Conservation (phyloP, 495 filamentous ascomycete species). For the Hypoxylon lenormandii region DNA sequence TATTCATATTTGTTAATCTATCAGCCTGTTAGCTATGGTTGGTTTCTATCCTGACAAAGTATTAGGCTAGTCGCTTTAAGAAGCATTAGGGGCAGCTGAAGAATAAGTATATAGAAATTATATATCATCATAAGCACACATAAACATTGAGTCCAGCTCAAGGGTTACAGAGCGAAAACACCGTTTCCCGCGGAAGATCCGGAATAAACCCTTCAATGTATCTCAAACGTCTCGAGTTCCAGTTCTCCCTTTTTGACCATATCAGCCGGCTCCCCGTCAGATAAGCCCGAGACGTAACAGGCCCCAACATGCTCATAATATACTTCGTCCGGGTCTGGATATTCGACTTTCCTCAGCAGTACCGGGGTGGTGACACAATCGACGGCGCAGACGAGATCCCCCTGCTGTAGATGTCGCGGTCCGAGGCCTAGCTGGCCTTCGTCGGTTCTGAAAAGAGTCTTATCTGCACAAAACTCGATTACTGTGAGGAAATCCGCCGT, state of each 20-base stretch:
- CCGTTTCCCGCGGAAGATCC: too few relatives aligned
- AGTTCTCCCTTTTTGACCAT: slow-evolving; percentile 17
- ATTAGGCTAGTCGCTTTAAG: too few relatives aligned
- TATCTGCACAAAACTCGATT: neutral
- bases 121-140: too few relatives aligned
- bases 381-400: slow-evolving; percentile 19
- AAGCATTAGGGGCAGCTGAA: too few relatives aligned
- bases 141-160: too few relatives aligned
- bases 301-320: neutral
- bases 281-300: slow-evolving; percentile 5
- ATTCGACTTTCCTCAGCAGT: slow-evolving; percentile 1
- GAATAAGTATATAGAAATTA: too few relatives aligned
- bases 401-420: slow-evolving; percentile 1
- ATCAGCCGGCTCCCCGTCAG: slow-evolving; percentile 11
- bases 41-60: too few relatives aligned
- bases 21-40: too few relatives aligned
- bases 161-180: too few relatives aligned
- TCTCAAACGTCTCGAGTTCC: slow-evolving; percentile 18
- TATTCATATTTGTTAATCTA: too few relatives aligned
- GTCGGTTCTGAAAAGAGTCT: slow-evolving; percentile 8
- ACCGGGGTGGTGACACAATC: slow-evolving; percentile 2
- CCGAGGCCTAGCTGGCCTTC: slow-evolving; percentile 9
- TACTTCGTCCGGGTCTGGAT: neutral
- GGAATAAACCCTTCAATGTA: slow-evolving; percentile 2
- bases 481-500: too few relatives aligned